These are phyloP conservation scores for Pachysolen tannophilus DNA, from an alignment of 805 yeast genomes.

Conservation along the genomic window DNA sequence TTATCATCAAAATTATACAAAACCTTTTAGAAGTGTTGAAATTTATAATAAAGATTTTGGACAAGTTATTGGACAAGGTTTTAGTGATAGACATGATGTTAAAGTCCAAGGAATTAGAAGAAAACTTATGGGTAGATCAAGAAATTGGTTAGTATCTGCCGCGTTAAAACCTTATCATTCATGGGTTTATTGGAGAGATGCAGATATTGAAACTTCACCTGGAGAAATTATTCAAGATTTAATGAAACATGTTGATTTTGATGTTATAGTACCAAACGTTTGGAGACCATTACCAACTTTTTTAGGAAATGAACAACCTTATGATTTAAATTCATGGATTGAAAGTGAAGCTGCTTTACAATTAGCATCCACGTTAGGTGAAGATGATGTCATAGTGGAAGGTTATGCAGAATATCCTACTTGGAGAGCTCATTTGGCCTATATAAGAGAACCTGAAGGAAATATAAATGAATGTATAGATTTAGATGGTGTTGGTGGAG, in stretches of 20 bases:
- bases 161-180: slow-evolving; percentile 79
- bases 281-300: slow-evolving; percentile 97
- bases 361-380: slow-evolving; percentile 54
- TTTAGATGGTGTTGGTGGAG: slow-evolving; percentile 85
- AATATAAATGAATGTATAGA: slow-evolving; percentile 56
- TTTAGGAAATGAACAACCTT: slow-evolving; percentile 86
- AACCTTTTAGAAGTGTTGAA: slow-evolving; percentile 72
- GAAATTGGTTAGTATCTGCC: slow-evolving; percentile 73
- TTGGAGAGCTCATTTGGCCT: slow-evolving; percentile 77
- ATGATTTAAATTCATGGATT: slow-evolving; percentile 94
- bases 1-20: slow-evolving; percentile 50
- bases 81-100: slow-evolving; percentile 76
- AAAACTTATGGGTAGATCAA: slow-evolving; percentile 78
- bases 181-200: slow-evolving; percentile 92
- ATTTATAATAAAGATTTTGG: slow-evolving; percentile 81
- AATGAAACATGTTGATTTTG: slow-evolving; percentile 54
- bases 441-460: slow-evolving; percentile 55
- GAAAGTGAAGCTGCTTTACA: slow-evolving; percentile 74
- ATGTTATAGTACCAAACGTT: slow-evolving; percentile 79
- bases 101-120: slow-evolving; percentile 81
- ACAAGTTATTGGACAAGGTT: slow-evolving; percentile 78
- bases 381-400: slow-evolving; percentile 83
- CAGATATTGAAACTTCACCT: slow-evolving; percentile 76
- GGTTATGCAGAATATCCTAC: slow-evolving; percentile 86
- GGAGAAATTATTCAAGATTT: slow-evolving; percentile 66